These are phyloP conservation scores for Carex cristatella DNA, from an alignment of 176 grass and related monocot species.

Conservation along the genomic window DNA sequence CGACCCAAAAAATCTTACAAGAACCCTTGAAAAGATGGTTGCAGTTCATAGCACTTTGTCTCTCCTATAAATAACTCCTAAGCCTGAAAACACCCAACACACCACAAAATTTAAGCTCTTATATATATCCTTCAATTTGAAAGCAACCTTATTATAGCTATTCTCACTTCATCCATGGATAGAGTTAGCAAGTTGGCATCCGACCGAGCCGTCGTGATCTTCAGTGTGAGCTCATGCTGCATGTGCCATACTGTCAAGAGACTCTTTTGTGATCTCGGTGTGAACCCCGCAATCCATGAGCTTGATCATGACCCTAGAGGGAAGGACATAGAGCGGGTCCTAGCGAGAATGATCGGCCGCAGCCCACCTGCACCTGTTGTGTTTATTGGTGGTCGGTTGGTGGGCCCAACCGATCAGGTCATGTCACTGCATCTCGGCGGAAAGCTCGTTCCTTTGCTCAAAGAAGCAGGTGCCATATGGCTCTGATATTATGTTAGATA, in stretches of 20 bases:
- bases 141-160: neutral
- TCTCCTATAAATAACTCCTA: neutral
- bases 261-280: conserved; percentile 46
- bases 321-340: conserved; percentile 41
- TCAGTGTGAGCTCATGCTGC: conserved; percentile 56
- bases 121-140: neutral
- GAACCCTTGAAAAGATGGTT: neutral
- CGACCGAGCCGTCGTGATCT: conserved; percentile 55
- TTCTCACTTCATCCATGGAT: neutral
- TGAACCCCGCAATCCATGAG: conserved; percentile 44
- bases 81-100: neutral
- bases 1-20: neutral
- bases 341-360: conserved; percentile 47
- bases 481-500: conserved; percentile 19
- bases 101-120: neutral
- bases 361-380: conserved; percentile 44
- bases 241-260: conserved; percentile 72
- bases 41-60: neutral
- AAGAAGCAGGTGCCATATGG: conserved; percentile 60
- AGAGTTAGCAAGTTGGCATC: conserved; percentile 46
- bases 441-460: conserved; percentile 56
- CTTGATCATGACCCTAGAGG: conserved; percentile 48
- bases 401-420: conserved; percentile 51
- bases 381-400: conserved; percentile 59
- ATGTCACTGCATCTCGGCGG: conserved; percentile 56